Evolutionary conservation across 164 flowering plant genomes (phyloP).

Genomic region (Amborella trichopoda): DNA sequence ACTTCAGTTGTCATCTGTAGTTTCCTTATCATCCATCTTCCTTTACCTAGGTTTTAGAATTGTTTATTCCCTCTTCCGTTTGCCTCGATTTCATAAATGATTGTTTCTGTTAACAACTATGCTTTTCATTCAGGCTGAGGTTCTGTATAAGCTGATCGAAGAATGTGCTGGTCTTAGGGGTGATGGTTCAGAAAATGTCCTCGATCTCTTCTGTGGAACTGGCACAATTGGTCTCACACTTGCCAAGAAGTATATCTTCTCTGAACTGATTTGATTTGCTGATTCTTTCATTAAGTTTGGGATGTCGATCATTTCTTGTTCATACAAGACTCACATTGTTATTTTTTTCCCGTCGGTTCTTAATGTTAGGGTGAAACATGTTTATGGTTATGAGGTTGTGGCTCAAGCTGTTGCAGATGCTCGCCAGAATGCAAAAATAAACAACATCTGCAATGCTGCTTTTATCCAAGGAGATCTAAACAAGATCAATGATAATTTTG

Average conservation of each 20-base stretch:
- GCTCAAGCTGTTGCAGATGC: slow-evolving; percentile 88
- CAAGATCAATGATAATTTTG: slow-evolving; percentile 69
- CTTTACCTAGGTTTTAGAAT: too few relatives aligned
- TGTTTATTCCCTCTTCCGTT: too few relatives aligned
- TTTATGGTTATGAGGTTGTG: slow-evolving; percentile 92
- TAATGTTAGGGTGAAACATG: slow-evolving; percentile 58
- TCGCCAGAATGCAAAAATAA: slow-evolving; percentile 59
- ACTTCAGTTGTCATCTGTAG: too few relatives aligned
- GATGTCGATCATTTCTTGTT: neutral
- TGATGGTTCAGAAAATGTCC: slow-evolving; percentile 88
- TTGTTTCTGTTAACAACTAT: too few relatives aligned
- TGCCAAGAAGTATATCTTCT: slow-evolving; percentile 50
- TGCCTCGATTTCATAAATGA: too few relatives aligned
- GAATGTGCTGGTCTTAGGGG: slow-evolving; percentile 82
- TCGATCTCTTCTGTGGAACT: slow-evolving; percentile 95
- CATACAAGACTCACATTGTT: neutral
- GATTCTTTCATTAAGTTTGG: neutral
- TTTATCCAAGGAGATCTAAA: slow-evolving; percentile 96
- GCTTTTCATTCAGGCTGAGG: slow-evolving; percentile 92
- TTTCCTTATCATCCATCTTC: too few relatives aligned
- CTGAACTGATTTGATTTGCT: too few relatives aligned
- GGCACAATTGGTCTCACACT: slow-evolving; percentile 97
- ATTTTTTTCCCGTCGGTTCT: slow-evolving; percentile 2
- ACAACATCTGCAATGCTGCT: slow-evolving; percentile 76
- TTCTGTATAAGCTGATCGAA: slow-evolving; percentile 78